Base-by-base conservation (phyloP, 1,284 basidiomycete genomes). In the Ustilago cynodontis region DNA sequence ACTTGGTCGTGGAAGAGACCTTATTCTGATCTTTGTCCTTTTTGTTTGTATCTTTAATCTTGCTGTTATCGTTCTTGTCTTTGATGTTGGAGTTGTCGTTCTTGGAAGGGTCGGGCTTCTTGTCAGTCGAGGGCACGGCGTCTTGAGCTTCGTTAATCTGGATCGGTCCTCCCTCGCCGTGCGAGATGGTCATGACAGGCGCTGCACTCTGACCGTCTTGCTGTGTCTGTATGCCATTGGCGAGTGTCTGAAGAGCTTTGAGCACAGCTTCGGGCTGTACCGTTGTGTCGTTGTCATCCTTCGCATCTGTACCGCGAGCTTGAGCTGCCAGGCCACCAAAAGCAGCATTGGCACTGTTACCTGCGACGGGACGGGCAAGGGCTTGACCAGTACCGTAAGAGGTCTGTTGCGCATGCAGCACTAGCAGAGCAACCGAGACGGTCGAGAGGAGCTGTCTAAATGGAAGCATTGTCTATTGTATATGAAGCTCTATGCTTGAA, bases 161-260 rank as follows among this genome's bases (percentile, higher is more conserved):
- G 58, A 67, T 56, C 0, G 57, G 45, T 1, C 67, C 72, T 6
- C 72, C 72, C 10, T 66, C 52, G 3, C 67, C 72, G 31, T 75
- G 72, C 2, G 59, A 64, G 56, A 67, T 70, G 35, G 53, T 56
- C 22, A 64, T 39, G 31, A 60, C 37, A 7, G 54, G 58, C 1
- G 35, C 14, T 2, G 29, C 5, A 14, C 37, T 11, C 14, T 55
- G 33, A 0, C 28, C 55, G 3, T 61, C 51, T 9, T 47, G 24
- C 39, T 59, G 43, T 1, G 47, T 51, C 62, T 69, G 49, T 26
- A 60, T 55, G 14, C 51, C 63, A 24, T 55, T 52, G 1, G 64
- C 37, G 9, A 72, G 56, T 7, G 56, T 22, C 10, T 67, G 45
- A 4, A 72, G 65, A 24, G 70, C 70, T n/a, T 72, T 66, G 10